phyloP scores from a whole-genome alignment of 164 flowering plant species.

The Macadamia integrifolia region DNA sequence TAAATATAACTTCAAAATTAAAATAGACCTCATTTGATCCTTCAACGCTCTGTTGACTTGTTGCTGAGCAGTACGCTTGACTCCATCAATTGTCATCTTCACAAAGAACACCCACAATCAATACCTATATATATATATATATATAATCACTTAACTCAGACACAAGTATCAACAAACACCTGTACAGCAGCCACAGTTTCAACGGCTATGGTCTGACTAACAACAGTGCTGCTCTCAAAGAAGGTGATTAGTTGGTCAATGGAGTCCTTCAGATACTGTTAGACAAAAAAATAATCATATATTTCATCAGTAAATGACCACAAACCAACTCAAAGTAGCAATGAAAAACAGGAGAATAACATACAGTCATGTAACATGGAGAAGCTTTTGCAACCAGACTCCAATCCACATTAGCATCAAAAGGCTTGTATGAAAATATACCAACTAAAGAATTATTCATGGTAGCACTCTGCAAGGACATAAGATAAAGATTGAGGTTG shows the following conservation, averaged over 20 bases:
- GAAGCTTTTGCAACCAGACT: slow-evolving; percentile 91
- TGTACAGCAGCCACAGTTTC: slow-evolving; percentile 99
- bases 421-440: slow-evolving; percentile 78
- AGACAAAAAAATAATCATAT: not conserved
- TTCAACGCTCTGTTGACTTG: slow-evolving; percentile 83
- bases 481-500: slow-evolving; percentile 3
- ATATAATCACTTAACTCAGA: not conserved
- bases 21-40: slow-evolving; percentile 70
- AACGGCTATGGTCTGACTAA: slow-evolving; percentile 82
- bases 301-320: slow-evolving; percentile 14
- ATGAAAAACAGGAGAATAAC: slow-evolving; percentile 16
- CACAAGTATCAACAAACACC: slow-evolving; percentile 33
- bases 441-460: slow-evolving; percentile 70
- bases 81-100: slow-evolving; percentile 91
- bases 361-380: slow-evolving; percentile 94
- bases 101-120: slow-evolving; percentile 1
- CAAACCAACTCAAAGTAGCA: slow-evolving; percentile 2
- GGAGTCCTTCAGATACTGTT: slow-evolving; percentile 89
- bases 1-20: not conserved
- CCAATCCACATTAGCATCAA: slow-evolving; percentile 89
- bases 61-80: slow-evolving; percentile 88
- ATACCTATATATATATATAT: not conserved
- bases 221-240: slow-evolving; percentile 67
- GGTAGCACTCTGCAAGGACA: slow-evolving; percentile 75
- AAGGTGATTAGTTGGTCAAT: slow-evolving; percentile 68